Conservation (phyloP, 352 stramenopile species). For the Pythium sukuiense region DNA sequence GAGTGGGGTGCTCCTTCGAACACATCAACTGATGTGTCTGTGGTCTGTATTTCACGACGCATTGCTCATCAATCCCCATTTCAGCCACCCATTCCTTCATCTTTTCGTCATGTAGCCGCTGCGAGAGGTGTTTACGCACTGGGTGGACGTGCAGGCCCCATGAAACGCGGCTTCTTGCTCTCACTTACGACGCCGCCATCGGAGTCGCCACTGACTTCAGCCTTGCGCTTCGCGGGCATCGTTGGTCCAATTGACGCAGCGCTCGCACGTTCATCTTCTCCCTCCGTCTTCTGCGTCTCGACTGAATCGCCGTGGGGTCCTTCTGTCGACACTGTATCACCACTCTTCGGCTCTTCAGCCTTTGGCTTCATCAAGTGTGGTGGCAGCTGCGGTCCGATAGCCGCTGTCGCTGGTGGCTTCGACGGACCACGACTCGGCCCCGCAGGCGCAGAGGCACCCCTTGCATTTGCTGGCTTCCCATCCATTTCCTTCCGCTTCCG, state of each 20-base stretch:
- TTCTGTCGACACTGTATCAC: neutral
- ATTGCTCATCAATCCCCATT: neutral
- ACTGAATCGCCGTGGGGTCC: neutral
- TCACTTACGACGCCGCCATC: neutral
- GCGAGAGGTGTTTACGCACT: neutral
- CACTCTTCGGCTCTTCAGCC: neutral
- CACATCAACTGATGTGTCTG: neutral
- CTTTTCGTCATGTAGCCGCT: neutral
- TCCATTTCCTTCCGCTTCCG: conserved; percentile 14
- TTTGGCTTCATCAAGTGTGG: conserved; percentile 33
- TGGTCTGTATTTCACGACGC: conserved; percentile 1
- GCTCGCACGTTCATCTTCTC: neutral
- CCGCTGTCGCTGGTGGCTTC: neutral
- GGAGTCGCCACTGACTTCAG: neutral
- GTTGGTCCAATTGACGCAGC: neutral
- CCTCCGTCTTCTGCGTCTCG: neutral
- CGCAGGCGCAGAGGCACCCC: neutral
- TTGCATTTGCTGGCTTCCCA: neutral
- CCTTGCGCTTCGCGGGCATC: neutral
- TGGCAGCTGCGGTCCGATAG: conserved; percentile 65
- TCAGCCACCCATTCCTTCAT: neutral
- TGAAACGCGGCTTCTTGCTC: neutral
- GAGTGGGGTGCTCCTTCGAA: neutral
- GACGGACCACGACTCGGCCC: conserved; percentile 5
- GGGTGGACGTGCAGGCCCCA: neutral